Base-by-base conservation (phyloP, 1,284 basidiomycete species). In the Austroboletus niveus region DNA sequence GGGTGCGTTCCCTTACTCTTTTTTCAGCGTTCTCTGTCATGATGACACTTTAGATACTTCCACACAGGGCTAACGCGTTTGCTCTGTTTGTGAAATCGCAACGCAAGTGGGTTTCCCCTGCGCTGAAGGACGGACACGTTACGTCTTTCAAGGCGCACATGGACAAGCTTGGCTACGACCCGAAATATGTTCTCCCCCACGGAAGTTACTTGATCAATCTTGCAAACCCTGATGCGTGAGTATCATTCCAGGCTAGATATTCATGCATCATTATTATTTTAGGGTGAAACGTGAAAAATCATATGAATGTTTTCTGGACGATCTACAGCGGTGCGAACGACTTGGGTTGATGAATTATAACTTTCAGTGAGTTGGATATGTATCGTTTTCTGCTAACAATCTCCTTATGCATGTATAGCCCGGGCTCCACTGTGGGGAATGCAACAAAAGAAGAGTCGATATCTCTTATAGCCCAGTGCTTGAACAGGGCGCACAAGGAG, bases 161-260 rank as follows among this genome's bases (percentile, higher is more conserved):
- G 77, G 62, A 71, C 50, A 72, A 75, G 29, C 77, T 84, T 56
- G 78, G 79, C 1, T 92, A 90, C 61, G 70, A 75, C 0, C 69
- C 78, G 3, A 70, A 73, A 29, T 72, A 85, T 54, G 77, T 92
- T 3, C 71, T 94, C 5, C 90, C 90, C 0, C 92, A 94, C 57
- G 91, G 91, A 17, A 92, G 83, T 63, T 95, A 94, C 63, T 77
- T 95, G 30, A 81, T 94, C 53, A 94, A 94, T 63, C 75, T 94
- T 0, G 92, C 85, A 6, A 93, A 94, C 61, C 87, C 88, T 0
- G 88, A 93, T 57, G 59, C 60, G 88, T 89, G 51, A 53, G 85
- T 70, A n/a, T 17, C 36, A 20, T 14, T 35, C 15, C 34, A 35
- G 34, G 11, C 34, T 11, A 14, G 12, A 4, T 5, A 35, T 15